Percentiles rank a stretch among this genome's conserved stretches.
Conservation (phyloP, 331 rosid genomes). For the Acacia pycnantha region DNA sequence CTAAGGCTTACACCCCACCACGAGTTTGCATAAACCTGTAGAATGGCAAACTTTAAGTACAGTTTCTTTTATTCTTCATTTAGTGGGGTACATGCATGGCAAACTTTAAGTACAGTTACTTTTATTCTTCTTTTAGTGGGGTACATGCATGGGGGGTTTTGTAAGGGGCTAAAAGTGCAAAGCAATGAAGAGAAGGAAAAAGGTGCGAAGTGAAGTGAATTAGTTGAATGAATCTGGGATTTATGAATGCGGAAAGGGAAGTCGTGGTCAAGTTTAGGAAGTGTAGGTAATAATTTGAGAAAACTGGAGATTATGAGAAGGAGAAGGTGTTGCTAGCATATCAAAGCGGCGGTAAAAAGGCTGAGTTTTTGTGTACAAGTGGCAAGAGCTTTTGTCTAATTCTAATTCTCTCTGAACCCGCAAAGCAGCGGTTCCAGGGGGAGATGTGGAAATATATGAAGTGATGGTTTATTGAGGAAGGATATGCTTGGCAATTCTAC, state of each 20-base stretch:
- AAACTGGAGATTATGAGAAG: not conserved
- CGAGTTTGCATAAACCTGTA: not conserved
- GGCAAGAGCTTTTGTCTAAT: too few relatives aligned
- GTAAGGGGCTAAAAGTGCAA: not conserved
- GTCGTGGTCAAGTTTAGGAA: not conserved
- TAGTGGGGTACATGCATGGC: too few relatives aligned
- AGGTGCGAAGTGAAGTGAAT: not conserved
- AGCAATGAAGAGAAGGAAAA: not conserved
- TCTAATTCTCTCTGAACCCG: not conserved
- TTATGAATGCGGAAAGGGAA: not conserved
- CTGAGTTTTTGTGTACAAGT: too few relatives aligned
- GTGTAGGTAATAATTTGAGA: not conserved
- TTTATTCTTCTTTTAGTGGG: not conserved
- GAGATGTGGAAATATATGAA: not conserved
- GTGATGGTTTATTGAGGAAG: not conserved
- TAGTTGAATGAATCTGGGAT: not conserved
- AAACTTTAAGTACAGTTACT: not conserved
- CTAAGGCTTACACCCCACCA: not conserved
- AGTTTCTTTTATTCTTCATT: not conserved
- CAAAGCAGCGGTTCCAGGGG: not conserved
- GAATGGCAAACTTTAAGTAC: not conserved
- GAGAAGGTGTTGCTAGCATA: too few relatives aligned
- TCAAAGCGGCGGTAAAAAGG: not conserved
- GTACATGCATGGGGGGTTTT: not conserved
- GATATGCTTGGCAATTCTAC: not conserved